Evolutionary conservation across 2,329 filamentous ascomycete species (phyloP).

Genomic region (Laburnicola sp.): DNA sequence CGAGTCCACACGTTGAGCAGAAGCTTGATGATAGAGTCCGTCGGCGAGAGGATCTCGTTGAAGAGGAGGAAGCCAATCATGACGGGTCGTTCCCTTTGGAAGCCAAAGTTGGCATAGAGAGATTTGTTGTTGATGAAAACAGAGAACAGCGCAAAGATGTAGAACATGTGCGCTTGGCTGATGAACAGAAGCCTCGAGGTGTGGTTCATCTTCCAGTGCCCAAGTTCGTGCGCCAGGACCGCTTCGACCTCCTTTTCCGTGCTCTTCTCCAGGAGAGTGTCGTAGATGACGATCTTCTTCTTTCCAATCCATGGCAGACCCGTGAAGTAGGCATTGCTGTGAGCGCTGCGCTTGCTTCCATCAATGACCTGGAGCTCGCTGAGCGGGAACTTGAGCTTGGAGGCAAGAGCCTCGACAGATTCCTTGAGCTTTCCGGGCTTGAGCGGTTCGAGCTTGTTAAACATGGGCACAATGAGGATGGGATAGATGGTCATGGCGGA

Average conservation of each 20-base stretch:
- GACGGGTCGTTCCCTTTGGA: slow-evolving; percentile 79
- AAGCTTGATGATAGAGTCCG: slow-evolving; percentile 93
- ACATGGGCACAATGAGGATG: slow-evolving; percentile 87
- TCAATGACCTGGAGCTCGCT: slow-evolving; percentile 94
- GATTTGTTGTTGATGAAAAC: slow-evolving; percentile 96
- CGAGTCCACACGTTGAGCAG: slow-evolving; percentile 95
- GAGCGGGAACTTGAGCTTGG: slow-evolving; percentile 85
- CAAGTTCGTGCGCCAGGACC: slow-evolving; percentile 91
- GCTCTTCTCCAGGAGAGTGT: slow-evolving; percentile 95
- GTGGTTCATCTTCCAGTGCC: slow-evolving; percentile 95
- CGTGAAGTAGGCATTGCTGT: slow-evolving; percentile 95
- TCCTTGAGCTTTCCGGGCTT: slow-evolving; percentile 86
- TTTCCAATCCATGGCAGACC: slow-evolving; percentile 85
- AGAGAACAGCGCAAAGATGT: slow-evolving; percentile 94
- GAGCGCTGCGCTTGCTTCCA: slow-evolving; percentile 82
- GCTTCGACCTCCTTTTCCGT: slow-evolving; percentile 90
- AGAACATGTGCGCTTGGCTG: slow-evolving; percentile 83
- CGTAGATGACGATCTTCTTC: slow-evolving; percentile 99
- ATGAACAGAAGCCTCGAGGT: slow-evolving; percentile 90
- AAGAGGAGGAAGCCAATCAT: slow-evolving; percentile 98
- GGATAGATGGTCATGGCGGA: slow-evolving; percentile 97
- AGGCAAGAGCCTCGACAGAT: slow-evolving; percentile 80
- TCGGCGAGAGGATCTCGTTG: slow-evolving; percentile 91
- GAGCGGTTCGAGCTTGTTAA: slow-evolving; percentile 96
- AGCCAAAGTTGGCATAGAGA: slow-evolving; percentile 89